These are phyloP conservation scores for Acer negundo DNA, from an alignment of 345 rosid genomes.

Conservation along the genomic window DNA sequence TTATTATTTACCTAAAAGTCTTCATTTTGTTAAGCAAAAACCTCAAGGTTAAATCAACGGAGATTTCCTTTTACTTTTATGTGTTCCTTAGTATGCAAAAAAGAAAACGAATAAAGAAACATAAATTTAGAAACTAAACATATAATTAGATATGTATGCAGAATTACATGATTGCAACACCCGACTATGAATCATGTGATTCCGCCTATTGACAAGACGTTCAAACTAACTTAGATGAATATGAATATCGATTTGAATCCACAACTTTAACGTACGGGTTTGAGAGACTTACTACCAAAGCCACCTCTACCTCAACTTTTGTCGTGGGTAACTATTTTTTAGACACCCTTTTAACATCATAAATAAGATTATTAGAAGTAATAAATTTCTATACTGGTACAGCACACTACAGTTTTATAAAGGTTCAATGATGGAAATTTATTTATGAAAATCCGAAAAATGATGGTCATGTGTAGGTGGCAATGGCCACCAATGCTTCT, in stretches of 20 bases:
- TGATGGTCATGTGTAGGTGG: slow-evolving; percentile 18
- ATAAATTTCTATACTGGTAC: background rate
- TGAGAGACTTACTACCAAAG: too few relatives aligned
- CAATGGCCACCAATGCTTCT: slow-evolving; percentile 18
- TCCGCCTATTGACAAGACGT: background rate
- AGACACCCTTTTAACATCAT: background rate
- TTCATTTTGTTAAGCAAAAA: too few relatives aligned
- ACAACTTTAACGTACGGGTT: too few relatives aligned
- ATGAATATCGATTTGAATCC: too few relatives aligned
- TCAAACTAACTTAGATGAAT: too few relatives aligned
- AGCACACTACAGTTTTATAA: background rate
- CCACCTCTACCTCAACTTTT: too few relatives aligned
- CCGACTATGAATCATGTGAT: background rate
- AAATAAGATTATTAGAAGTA: background rate
- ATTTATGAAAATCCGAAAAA: background rate
- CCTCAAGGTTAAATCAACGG: too few relatives aligned
- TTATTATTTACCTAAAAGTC: too few relatives aligned
- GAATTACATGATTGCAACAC: background rate
- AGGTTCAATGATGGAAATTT: background rate
- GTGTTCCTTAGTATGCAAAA: too few relatives aligned
- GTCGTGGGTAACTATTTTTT: background rate
- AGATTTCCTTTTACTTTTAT: too few relatives aligned
- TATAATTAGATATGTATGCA: background rate
- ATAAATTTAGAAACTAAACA: background rate
- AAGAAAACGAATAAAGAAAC: background rate